Conservation (phyloP, 345 rosid species). For the Populus alba region DNA sequence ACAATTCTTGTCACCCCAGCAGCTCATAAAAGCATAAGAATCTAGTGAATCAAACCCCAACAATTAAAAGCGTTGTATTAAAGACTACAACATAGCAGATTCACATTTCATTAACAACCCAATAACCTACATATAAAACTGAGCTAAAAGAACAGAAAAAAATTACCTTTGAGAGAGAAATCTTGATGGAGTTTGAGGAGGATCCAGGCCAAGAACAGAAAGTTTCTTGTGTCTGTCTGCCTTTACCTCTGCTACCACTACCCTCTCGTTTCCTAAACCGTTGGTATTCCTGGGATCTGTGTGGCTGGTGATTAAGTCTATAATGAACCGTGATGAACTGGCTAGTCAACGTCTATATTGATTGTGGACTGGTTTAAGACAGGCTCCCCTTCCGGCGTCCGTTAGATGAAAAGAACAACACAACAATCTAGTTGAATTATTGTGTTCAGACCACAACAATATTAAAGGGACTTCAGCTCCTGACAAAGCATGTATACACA, state of each 20-base stretch:
- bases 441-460: not conserved
- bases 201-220: not conserved
- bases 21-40: not conserved
- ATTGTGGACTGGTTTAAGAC: not conserved
- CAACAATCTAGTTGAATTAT: constrained; percentile 1
- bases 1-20: not conserved
- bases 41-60: not conserved
- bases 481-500: not conserved
- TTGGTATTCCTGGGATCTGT: constrained; percentile 18
- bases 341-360: not conserved
- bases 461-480: not conserved
- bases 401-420: not conserved
- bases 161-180: constrained; percentile 1
- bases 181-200: not conserved
- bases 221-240: not conserved
- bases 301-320: not conserved
- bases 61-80: not conserved
- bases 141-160: not conserved
- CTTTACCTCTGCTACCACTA: not conserved
- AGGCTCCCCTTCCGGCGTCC: not conserved
- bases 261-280: constrained; percentile 5
- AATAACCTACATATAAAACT: not conserved
- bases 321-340: not conserved
- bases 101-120: not conserved
- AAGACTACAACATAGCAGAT: not conserved